Evolutionary conservation across 352 stramenopile genomes (phyloP), one percentile per base, ranked within the genome.

Genomic region (Pythium plurisporium): DNA sequence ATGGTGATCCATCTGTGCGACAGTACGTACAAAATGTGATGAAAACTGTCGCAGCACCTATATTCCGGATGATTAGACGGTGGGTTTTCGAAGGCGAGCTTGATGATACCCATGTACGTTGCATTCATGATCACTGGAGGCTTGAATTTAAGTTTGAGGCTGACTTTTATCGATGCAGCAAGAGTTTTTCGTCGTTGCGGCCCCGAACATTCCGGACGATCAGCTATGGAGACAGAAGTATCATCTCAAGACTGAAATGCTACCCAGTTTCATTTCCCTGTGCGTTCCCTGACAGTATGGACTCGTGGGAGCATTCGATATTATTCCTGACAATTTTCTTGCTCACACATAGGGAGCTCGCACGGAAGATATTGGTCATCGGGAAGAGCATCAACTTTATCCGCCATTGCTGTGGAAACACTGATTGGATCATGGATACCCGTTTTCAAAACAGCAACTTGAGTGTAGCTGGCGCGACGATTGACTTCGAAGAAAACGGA

Each of bases 381-480:
- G 97, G 97, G 34, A 99, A 99, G 69, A 97, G 93, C 38, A 99
- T 99, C 64, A 99, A 99, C 76, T 99, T 99, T 51, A 98, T 99
- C 69, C 87, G 96, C 17, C 75, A 90, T 43, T 98, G 94, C 74
- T 97, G 97, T 46, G 77, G 86, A 11, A 93, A 98, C 67, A 85
- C 64, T 9, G 53, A 92, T 71, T 94, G 84, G 84, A 73, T 92
- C 20, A 86, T 91, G 76, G 76, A 91, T 15, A 65, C 72, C 34
- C 65, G 69, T 4, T 52, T 55, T 12, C 60, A 62, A 23, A 58
- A 46, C 38, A 62, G 27, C 66, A 84, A 50, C 59, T 82, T 56
- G 48, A 64, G 11, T 61, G 72, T 56, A 57, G 64, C 33, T 15
- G 30, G 29, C 27, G 57, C 79, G n/a, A 76, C 61, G 30, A 69